phyloP scores from a whole-genome alignment of 2,329 filamentous ascomycete genomes.

The Penicillium sp. region DNA sequence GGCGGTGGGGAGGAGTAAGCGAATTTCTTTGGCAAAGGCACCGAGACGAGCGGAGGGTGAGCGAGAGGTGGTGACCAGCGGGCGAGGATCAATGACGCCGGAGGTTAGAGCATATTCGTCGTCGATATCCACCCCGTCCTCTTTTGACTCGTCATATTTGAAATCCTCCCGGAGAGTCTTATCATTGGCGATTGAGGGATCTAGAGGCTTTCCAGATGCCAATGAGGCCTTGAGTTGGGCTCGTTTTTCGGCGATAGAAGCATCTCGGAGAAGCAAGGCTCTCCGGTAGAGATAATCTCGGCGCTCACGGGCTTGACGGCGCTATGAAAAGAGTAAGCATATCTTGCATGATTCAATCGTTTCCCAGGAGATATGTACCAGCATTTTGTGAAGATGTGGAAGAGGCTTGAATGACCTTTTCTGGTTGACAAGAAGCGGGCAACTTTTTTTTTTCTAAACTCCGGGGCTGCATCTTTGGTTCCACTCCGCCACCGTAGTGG shows the following conservation, averaged over 20 bases:
- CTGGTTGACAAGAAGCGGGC: conserved; percentile 22
- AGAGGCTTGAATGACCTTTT: conserved; percentile 3
- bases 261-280: conserved; percentile 82
- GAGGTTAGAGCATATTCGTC: conserved; percentile 90
- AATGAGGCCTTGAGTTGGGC: conserved; percentile 82
- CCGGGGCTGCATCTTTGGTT: conserved; percentile 31
- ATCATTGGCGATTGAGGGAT: conserved; percentile 81
- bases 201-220: conserved; percentile 83
- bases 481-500: conserved; percentile 28
- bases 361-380: conserved; percentile 24
- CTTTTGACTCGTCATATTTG: conserved; percentile 81
- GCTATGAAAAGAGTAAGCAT: conserved; percentile 36
- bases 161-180: conserved; percentile 80
- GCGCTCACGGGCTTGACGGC: conserved; percentile 74
- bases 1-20: conserved; percentile 76
- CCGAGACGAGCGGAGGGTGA: conserved; percentile 80
- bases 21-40: conserved; percentile 91
- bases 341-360: not conserved
- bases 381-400: conserved; percentile 27
- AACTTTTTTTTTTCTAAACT: conserved; percentile 40
- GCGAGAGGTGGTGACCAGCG: conserved; percentile 87
- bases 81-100: conserved; percentile 85
- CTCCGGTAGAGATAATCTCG: conserved; percentile 89
- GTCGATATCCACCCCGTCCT: conserved; percentile 76
- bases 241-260: conserved; percentile 88